Percentiles rank a stretch among this genome's conserved stretches.
These are phyloP conservation scores for Oryza rufipogon DNA, from an alignment of 176 grass and related monocot species.

Conservation along the genomic window DNA sequence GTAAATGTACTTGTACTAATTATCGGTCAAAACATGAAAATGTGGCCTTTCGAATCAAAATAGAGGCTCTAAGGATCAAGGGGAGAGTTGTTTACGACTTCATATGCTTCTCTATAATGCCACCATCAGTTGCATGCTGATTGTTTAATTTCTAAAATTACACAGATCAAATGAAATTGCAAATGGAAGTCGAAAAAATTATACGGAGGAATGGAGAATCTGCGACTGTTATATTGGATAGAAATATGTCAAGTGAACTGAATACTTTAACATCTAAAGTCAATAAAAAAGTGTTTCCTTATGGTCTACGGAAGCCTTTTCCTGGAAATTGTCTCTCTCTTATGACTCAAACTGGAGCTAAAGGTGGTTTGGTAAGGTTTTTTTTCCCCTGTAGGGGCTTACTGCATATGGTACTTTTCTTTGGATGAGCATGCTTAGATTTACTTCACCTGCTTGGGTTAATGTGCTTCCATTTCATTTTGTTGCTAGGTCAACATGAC, in stretches of 20 bases:
- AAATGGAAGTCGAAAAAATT: slow-evolving; percentile 73
- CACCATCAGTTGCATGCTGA: background rate
- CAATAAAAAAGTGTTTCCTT: slow-evolving; percentile 66
- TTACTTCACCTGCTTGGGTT: slow-evolving; percentile 21
- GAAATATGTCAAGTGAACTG: slow-evolving; percentile 58
- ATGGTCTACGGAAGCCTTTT: slow-evolving; percentile 77
- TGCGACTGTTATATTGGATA: slow-evolving; percentile 68
- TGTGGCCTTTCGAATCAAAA: background rate
- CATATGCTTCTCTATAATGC: background rate
- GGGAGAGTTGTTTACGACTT: background rate
- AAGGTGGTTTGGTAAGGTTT: slow-evolving; percentile 71
- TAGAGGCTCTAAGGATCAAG: background rate
- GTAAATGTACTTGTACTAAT: no score
- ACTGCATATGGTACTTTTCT: background rate
- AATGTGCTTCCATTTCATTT: slow-evolving; percentile 7
- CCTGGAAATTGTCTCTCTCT: slow-evolving; percentile 87
- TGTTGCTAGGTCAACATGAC: slow-evolving; percentile 87
- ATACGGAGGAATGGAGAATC: slow-evolving; percentile 66
- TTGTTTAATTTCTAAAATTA: slow-evolving; percentile 33
- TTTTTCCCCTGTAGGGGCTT: slow-evolving; percentile 9
- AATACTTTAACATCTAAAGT: slow-evolving; percentile 54
- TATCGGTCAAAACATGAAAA: no score
- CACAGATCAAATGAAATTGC: slow-evolving; percentile 60
- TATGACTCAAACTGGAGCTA: slow-evolving; percentile 93
- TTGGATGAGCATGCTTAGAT: slow-evolving; percentile 24